Evolutionary conservation across 2,329 filamentous ascomycete genomes (phyloP).

Genomic region (Cryphonectria parasitica): DNA sequence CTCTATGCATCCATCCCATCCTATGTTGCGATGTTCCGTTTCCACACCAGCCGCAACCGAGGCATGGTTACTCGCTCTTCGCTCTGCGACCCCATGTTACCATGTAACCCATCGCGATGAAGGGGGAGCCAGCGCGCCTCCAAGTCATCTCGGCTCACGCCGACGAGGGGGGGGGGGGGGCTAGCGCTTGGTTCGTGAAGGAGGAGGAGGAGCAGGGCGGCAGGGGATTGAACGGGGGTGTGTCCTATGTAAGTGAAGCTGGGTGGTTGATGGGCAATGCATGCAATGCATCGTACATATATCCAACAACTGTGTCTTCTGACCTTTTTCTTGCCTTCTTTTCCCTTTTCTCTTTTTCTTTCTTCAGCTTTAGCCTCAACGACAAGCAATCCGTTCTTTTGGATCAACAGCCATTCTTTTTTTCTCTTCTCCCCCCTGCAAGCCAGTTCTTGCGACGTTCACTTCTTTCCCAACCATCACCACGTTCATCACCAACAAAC

Average conservation of each 20-base stretch:
- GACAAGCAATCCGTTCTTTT: constrained; percentile 20
- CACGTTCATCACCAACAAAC: neutral
- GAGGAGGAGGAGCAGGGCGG: neutral
- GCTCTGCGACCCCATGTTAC: constrained; percentile 8
- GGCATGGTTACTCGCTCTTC: constrained; percentile 18
- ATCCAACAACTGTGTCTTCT: neutral
- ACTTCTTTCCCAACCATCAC: constrained; percentile 8
- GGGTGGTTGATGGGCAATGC: neutral
- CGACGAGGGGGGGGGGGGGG: constrained; percentile 9
- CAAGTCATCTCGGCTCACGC: constrained; percentile 28
- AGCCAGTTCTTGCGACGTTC: constrained; percentile 29
- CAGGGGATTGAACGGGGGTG: neutral
- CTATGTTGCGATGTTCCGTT: neutral
- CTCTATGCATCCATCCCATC: constrained; percentile 17
- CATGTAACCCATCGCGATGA: neutral
- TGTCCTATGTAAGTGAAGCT: neutral
- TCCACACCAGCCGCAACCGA: constrained; percentile 17
- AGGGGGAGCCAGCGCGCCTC: constrained; percentile 9
- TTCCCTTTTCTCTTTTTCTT: constrained; percentile 5
- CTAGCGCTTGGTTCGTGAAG: neutral
- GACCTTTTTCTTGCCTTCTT: neutral
- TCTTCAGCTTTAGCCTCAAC: constrained; percentile 29
- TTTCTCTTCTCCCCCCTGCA: constrained; percentile 11
- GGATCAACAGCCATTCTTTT: constrained; percentile 30
- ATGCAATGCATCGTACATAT: constrained; percentile 15